phyloP scores from a whole-genome alignment of 345 rosid genomes.

The Eucalyptus curtisii region DNA sequence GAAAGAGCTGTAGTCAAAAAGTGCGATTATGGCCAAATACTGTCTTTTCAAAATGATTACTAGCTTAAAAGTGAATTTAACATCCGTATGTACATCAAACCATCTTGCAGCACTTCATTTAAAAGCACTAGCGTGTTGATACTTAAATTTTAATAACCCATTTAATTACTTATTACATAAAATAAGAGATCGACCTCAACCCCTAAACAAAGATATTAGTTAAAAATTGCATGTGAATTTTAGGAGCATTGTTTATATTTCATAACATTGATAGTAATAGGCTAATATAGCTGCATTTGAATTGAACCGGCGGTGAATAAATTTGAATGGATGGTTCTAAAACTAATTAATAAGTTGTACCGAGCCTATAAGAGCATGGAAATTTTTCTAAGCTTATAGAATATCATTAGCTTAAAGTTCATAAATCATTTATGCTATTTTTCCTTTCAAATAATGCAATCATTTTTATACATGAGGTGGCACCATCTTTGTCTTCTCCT shows the following conservation, averaged over 20 bases:
- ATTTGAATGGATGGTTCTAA: not conserved
- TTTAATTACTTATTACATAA: no score
- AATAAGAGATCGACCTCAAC: not conserved
- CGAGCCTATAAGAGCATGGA: no score
- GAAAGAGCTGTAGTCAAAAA: not conserved
- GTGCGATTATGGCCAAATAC: not conserved
- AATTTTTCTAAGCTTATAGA: no score
- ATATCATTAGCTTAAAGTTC: no score
- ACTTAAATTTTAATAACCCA: no score
- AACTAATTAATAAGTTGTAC: no score
- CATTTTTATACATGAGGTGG: no score
- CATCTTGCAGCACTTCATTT: not conserved
- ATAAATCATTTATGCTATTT: accelerated
- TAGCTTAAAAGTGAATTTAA: not conserved
- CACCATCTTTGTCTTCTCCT: not conserved
- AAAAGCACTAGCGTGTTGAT: not conserved
- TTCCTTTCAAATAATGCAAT: not conserved
- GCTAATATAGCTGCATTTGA: not conserved
- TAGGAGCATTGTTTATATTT: not conserved
- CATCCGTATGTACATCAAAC: not conserved
- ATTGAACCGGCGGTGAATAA: no score
- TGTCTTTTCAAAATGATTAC: not conserved
- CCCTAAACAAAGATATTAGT: not conserved
- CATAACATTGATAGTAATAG: not conserved
- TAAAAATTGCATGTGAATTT: not conserved